Base-by-base conservation (phyloP, 306 rosid species). In the Potentilla sterilis region DNA sequence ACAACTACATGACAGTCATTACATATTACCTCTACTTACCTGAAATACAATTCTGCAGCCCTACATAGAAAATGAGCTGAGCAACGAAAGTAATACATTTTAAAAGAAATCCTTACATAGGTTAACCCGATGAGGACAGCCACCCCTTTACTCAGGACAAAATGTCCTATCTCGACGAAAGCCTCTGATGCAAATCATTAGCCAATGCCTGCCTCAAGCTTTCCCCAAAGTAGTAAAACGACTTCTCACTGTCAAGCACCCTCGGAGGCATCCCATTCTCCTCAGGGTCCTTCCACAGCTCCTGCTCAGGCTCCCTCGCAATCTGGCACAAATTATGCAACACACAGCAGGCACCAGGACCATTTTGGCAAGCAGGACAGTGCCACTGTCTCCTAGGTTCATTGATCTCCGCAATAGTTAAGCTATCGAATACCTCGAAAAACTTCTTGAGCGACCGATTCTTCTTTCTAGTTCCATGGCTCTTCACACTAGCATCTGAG, bases 271-370 rank as follows among this genome's bases (percentile, higher is more conserved):
- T 67, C 21, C 97, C 97, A 70, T 55, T 76, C 86, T 95, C 97
- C 46, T 95, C 97, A 6, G 93, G 97, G 59, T 89, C 97, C 86
- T 89, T 95, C 97, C 91, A 92, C 1, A 80, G 79, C 77, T 87
- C 98, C 0, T 97, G 98, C 57, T 95, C 97, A 0, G 97, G 98
- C 22, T 95, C 98, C 84, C 96, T 89, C 0, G 96, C 98, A 80
- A 95, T 89, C 79, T 95, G 98, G 73, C 98, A 95, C 79, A 95
- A 72, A 72, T 95, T 95, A 70, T 95, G 97, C 88, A 95, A 40
- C 28, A 95, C 98, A 63, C 98, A 95, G 70, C 97, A 95, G 42
- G 97, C 98, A 18, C 98, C 98, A 46, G 98, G 98, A 41, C 98
- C 97, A 59, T 85, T 74, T 84, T 90, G 89, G 80, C 98, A 93